Conservation (phyloP, 2,329 filamentous ascomycete genomes). For the Phaeosphaeria sp. region DNA sequence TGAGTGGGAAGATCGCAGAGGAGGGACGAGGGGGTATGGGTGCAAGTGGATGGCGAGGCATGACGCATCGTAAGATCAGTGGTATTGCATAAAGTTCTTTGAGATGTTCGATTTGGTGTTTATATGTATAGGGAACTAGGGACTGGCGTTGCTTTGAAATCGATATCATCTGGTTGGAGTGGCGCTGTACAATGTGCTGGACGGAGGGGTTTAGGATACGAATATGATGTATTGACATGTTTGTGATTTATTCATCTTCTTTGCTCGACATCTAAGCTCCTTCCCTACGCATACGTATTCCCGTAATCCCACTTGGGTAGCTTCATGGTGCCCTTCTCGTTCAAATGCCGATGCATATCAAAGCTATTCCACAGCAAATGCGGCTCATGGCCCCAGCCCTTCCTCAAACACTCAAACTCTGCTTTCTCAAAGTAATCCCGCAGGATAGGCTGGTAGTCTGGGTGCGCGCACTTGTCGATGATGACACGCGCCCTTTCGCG, state of each 20-base stretch:
- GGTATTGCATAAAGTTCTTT: constrained; percentile 33
- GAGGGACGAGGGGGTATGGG: constrained; percentile 63
- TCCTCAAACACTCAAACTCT: constrained; percentile 82
- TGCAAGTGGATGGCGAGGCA: constrained; percentile 32
- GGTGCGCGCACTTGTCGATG: constrained; percentile 85
- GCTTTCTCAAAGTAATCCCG: constrained; percentile 84
- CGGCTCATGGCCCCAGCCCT: constrained; percentile 90
- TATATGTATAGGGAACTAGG: neutral
- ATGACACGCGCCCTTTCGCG: constrained; percentile 83
- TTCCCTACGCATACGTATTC: constrained; percentile 9
- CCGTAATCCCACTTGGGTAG: constrained; percentile 66
- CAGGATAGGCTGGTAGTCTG: constrained; percentile 82
- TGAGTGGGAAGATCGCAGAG: constrained; percentile 76
- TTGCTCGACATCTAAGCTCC: too few relatives aligned
- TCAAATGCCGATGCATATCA: constrained; percentile 85
- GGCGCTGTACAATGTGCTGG: neutral
- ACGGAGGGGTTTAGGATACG: neutral
- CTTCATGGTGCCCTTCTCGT: constrained; percentile 90
- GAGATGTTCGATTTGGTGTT: constrained; percentile 1
- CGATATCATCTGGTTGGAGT: neutral
- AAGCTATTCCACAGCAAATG: constrained; percentile 86
- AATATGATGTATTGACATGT: neutral
- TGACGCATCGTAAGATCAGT: constrained; percentile 51
- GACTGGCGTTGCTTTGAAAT: neutral
- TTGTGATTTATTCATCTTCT: neutral